Evolutionary conservation across 805 yeast genomes (phyloP).

Genomic region (Nakazawaea siamensis): DNA sequence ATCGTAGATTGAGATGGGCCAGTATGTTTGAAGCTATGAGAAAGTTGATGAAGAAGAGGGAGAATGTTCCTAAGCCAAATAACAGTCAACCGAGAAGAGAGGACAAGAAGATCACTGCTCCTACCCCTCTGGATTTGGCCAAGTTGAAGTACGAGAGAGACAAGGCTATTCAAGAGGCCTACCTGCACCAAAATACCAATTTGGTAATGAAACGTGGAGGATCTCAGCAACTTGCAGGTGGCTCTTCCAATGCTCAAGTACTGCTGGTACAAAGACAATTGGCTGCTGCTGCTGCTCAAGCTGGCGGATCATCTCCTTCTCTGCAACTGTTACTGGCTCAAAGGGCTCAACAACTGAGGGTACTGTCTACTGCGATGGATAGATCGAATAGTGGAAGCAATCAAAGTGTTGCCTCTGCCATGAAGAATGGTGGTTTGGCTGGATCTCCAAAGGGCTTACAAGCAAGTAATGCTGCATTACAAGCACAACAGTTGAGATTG

Average conservation of each 20-base stretch:
- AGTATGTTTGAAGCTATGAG: conserved; percentile 95
- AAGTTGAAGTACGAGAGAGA: conserved; percentile 81
- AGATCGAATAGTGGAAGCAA: too few species aligned
- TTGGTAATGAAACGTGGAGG: neutral
- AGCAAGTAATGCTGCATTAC: conserved; percentile 5
- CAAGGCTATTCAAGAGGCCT: conserved; percentile 72
- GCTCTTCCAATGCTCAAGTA: conserved; percentile 4
- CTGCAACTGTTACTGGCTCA: conserved; percentile 10
- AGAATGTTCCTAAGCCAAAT: conserved; percentile 58
- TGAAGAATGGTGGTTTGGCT: neutral
- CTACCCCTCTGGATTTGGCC: conserved; percentile 80
- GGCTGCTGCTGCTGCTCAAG: conserved; percentile 10
- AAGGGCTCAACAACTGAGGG: conserved; percentile 12
- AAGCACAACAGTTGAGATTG: conserved; percentile 10
- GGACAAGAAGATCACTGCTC: conserved; percentile 41
- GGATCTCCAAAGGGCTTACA: neutral
- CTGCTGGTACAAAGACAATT: conserved; percentile 10
- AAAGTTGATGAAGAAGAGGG: conserved; percentile 83
- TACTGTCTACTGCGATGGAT: conserved; percentile 9
- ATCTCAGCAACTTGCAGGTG: neutral
- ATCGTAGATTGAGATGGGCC: conserved; percentile 87
- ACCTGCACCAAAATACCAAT: conserved; percentile 23
- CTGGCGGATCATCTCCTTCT: neutral
- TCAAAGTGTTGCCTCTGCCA: neutral
- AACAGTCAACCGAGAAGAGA: conserved; percentile 28